Base-by-base conservation (phyloP, 192 early-diverging fungal genomes). In the Coemansia furcata region DNA sequence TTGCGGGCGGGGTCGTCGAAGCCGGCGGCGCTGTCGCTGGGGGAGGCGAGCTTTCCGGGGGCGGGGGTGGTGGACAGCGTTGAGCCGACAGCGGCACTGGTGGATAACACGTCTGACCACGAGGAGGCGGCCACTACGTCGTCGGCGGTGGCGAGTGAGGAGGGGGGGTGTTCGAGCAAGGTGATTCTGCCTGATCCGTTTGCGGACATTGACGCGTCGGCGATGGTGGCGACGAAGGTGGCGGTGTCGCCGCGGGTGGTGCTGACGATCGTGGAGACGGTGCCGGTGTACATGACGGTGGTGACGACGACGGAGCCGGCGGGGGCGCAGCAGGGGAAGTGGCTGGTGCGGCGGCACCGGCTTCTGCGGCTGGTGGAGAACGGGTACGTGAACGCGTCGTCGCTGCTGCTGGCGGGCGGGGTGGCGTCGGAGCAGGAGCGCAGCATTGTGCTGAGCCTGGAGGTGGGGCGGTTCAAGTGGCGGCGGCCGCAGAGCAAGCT, bases 401-500 rank as follows among this genome's bases (percentile, higher is more conserved):
- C 89, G 29, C 80, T 98, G 19, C 77, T 98, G 10, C 77, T 91
- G 26, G 94, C 95, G 21, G 95, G 94, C 61, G 95, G 95, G 4
- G 85, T 96, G 12, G 86, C 87, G 33, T 92, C 90, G 17, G 92
- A 94, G 39, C 84, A 88, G 54, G 94, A 98, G 63, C 86, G 90
- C 12, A 91, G 87, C 62, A 93, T 95, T 50, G 88, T 94, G 8
- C 84, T 98, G 29, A 91, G 91, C 55, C 83, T 98, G 66, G 95
- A 98, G 62, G 83, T 92, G 15, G 87, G 85, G 44, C 86, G 90
- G 47, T 87, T 92, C 57, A 89, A 93, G 50, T 85, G 89, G 69
- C 88, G 90, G 12, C 86, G 89, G 65, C 85, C 86, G 43, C 83
- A 86, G 26, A 89, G 87, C 33, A 81, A 85, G 65, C 78, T 96